Percentiles rank a stretch among this genome's conserved stretches.
Evolutionary conservation across 441 rosid genomes (phyloP).

Genomic region (Capsella rubella): DNA sequence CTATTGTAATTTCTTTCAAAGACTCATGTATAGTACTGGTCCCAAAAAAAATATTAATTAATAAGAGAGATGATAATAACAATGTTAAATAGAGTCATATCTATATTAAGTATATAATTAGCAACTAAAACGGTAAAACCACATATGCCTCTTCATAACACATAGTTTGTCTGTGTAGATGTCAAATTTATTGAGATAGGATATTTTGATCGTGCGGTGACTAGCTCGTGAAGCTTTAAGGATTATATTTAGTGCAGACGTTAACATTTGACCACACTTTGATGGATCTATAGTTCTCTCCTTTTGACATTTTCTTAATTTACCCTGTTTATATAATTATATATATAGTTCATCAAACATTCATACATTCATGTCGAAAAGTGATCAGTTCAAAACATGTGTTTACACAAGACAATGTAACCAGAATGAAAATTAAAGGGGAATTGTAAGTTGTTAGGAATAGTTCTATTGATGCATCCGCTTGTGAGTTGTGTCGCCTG

Average conservation of each 20-base stretch:
- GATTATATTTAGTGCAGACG: not conserved
- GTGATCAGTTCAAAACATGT: no score
- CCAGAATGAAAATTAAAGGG: no score
- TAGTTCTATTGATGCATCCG: no score
- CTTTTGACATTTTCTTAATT: not conserved
- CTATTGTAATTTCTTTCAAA: not conserved
- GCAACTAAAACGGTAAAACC: no score
- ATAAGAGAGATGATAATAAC: not conserved
- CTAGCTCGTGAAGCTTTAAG: slow-evolving; percentile 8
- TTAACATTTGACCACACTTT: not conserved
- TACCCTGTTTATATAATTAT: no score
- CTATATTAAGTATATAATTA: not conserved
- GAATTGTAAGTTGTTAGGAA: no score
- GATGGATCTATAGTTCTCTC: not conserved
- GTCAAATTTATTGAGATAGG: slow-evolving; percentile 26
- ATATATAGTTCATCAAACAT: no score
- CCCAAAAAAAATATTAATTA: not conserved
- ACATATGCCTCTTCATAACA: no score
- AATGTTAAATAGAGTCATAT: not conserved
- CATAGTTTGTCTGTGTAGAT: not conserved
- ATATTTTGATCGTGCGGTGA: slow-evolving; percentile 23
- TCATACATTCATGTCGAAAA: no score
- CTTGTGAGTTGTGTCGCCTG: no score
- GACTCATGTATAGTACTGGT: not conserved
- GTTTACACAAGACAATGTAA: no score